Base-by-base conservation (phyloP, 164 flowering plant species). In the Berberis vulgaris region DNA sequence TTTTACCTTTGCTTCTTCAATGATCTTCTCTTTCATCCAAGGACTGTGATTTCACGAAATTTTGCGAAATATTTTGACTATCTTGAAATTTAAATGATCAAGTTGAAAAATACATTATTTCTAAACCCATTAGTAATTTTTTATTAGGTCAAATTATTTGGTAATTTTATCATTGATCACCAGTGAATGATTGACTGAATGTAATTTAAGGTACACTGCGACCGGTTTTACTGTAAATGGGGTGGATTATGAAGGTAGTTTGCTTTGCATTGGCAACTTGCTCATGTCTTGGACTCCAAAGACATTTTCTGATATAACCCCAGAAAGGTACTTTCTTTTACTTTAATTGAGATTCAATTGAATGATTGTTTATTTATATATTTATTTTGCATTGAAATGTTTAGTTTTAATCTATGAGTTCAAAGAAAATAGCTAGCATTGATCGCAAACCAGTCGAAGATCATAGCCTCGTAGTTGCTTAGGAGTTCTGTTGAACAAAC, bases 171-270 rank as follows among this genome's bases (percentile, higher is more conserved):
- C 26, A 26, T 26, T 26, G 26, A 26, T 26, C 26, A 26, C 26
- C 26, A 26, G 26, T 26, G 26, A 26, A 26, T 26, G 26, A 26
- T 47, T 47, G 7, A 47, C 50, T 11, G 10, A 6, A 6, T 47
- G 7, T 47, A 1, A 26, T 26, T 26, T 26, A 8, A 87, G 95
- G 77, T 92, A 72, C 70, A 73, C 83, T 8, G 92, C 88, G 60
- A 80, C 89, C 0, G 92, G 92, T 12, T 93, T 93, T 74, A 86
- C 82, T 1, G 87, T 93, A 39, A 93, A 86, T 72, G 87, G 86
- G 6, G 89, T 81, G 4, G 44, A 79, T 4, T 85, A 93, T 74
- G 96, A 93, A 78, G 98, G 98, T 12, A 87, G 96, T 73, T 68
- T 93, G 80, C 85, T 93, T 41, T 81, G 94, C 70, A 73, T 87